A percentile compares a stretch with the other conserved stretches of the same genome.
Conservation (phyloP, 208 protist genomes). For the Acanthamoeba royreba region DNA sequence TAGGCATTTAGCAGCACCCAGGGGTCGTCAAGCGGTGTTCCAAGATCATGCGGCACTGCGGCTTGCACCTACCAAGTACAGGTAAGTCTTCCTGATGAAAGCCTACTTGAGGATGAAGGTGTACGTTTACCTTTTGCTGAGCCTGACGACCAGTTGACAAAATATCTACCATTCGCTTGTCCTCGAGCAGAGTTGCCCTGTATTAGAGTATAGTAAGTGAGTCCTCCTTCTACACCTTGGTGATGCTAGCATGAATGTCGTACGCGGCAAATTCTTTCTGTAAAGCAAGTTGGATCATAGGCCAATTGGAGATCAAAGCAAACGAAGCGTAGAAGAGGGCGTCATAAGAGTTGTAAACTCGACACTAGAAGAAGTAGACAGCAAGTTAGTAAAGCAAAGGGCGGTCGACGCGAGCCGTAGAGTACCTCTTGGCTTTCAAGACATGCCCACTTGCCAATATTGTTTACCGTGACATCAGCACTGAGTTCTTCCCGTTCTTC, state of each 20-base stretch:
- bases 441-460: conserved; percentile 44
- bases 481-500: too few species aligned
- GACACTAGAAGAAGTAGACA: conserved; percentile 60
- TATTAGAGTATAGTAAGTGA: background rate
- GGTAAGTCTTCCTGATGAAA: background rate
- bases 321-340: conserved; percentile 81
- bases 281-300: conserved; percentile 67
- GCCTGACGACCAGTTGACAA: conserved; percentile 43
- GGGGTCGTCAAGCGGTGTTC: conserved; percentile 72
- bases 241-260: background rate
- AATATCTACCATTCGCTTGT: background rate
- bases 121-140: conserved; percentile 36
- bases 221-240: background rate
- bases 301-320: conserved; percentile 74
- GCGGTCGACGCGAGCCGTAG: too few species aligned
- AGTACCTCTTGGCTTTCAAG: background rate
- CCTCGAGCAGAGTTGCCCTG: conserved; percentile 52
- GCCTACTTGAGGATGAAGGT: background rate
- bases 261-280: conserved; percentile 60
- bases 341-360: conserved; percentile 82
- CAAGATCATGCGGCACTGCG: conserved; percentile 77
- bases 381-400: background rate
- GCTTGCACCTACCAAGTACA: background rate
- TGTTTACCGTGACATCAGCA: background rate
- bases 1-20: conserved; percentile 75